Percentiles rank a stretch among this genome's conserved stretches.
These are phyloP conservation scores for Handroanthus guayacan DNA, from an alignment of 257 asterid genomes.

Conservation along the genomic window DNA sequence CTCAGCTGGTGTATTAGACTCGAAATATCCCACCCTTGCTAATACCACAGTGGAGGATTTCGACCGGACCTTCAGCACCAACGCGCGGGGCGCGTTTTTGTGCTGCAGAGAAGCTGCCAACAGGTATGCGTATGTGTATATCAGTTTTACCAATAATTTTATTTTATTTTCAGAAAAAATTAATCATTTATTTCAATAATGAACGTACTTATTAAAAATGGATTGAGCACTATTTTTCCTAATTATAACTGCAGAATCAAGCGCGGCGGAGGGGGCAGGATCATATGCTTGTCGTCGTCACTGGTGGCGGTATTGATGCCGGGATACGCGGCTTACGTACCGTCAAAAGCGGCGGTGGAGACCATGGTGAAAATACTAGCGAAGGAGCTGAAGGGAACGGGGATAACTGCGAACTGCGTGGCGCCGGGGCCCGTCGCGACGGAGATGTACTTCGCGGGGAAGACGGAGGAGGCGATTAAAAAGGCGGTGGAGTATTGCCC, in stretches of 20 bases:
- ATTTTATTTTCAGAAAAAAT: not conserved
- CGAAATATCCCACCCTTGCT: conserved; percentile 49
- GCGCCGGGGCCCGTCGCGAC: conserved; percentile 80
- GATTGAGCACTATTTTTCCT: not conserved
- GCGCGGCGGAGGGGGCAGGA: conserved; percentile 73
- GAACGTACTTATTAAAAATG: too few relatives aligned
- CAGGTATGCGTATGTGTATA: conserved; percentile 12
- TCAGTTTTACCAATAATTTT: not conserved
- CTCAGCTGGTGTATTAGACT: conserved; percentile 54
- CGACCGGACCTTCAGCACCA: conserved; percentile 51
- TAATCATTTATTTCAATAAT: too few relatives aligned
- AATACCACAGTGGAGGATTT: conserved; percentile 54
- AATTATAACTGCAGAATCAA: conserved; percentile 12
- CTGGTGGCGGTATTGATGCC: conserved; percentile 54
- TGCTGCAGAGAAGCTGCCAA: conserved; percentile 64
- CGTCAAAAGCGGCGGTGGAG: conserved; percentile 78
- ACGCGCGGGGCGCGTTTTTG: conserved; percentile 65
- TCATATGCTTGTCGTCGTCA: conserved; percentile 59
- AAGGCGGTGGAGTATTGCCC: conserved; percentile 52
- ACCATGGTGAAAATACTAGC: conserved; percentile 68
- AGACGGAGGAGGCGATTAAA: conserved; percentile 52
- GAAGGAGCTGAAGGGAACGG: conserved; percentile 71
- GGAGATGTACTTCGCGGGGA: conserved; percentile 63
- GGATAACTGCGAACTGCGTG: conserved; percentile 69
- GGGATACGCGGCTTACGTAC: conserved; percentile 52